Evolutionary conservation across 495 filamentous ascomycete species (phyloP).

Genomic region (Astrothelium macrocarpum): DNA sequence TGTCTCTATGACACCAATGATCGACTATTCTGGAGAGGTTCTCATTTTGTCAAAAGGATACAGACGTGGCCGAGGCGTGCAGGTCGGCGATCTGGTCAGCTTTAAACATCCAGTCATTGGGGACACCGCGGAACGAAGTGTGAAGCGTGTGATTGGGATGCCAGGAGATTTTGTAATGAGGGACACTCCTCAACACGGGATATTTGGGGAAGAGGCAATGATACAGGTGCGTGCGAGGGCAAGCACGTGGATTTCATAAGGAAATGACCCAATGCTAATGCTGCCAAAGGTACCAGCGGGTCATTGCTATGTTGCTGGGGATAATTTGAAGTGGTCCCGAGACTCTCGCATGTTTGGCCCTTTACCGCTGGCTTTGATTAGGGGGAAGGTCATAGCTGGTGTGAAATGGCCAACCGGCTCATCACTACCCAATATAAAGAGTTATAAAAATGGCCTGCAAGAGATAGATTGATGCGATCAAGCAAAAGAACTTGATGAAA

Average conservation of each 20-base stretch:
- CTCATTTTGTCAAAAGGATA: conserved; percentile 47
- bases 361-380: conserved; percentile 70
- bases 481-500: neutral
- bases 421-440: neutral
- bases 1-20: conserved; percentile 30
- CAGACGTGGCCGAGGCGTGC: conserved; percentile 56
- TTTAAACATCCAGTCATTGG: conserved; percentile 60
- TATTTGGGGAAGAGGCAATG: conserved; percentile 47
- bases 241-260: conserved; percentile 33
- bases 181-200: conserved; percentile 46
- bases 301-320: conserved; percentile 80
- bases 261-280: conserved; percentile 16
- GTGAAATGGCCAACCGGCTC: neutral
- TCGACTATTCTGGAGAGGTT: conserved; percentile 16
- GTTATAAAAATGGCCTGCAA: neutral
- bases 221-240: conserved; percentile 51
- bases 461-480: neutral
- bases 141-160: conserved; percentile 81
- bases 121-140: conserved; percentile 32
- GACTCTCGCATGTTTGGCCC: conserved; percentile 85
- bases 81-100: conserved; percentile 73
- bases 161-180: conserved; percentile 81
- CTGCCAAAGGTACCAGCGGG: conserved; percentile 53
- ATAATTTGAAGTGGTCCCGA: conserved; percentile 71
- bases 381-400: conserved; percentile 63